Evolutionary conservation across 345 rosid species (phyloP), one percentile per base, ranked within the genome.

Genomic region (Geranium brycei): DNA sequence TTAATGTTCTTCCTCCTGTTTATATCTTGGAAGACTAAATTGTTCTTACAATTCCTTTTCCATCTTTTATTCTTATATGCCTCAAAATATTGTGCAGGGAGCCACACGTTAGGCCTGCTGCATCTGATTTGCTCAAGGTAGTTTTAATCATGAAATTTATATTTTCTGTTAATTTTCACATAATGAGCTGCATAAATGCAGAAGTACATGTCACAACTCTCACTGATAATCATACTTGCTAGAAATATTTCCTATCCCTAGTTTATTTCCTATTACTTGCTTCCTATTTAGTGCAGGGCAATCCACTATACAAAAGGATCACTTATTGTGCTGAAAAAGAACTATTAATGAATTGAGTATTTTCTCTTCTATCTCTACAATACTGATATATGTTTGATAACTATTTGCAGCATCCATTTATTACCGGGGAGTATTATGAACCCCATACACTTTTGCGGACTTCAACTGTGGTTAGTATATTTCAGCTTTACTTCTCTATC

Each of bases 41-140:
- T 57, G 10, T 65, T 32, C 19, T 10, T 12, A 18, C 12, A 59
- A 4, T 60, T 60, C 6, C 3, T 10, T 60, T 31, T 7, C 40
- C 18, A 3, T 7, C 31, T 60, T 41, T 19, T 60, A 31, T 60
- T 31, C 31, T 17, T 60, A 31, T 60, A 31, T 31, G 53, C 14
- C 53, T 47, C 10, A 7, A 47, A 47, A 47, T 47, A 13, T 47
- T 47, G 15, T 47, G 66, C 80, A 91, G 98, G 82, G 96, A 92
- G 73, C 96, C 98, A 58, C 64, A 81, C 69, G 72, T 87, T 64
- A 79, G 98, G 80, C 80, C 79, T 70, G 78, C 85, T 68, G 91
- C 95, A 68, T 73, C 91, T 31, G 85, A 82, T 58, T 72, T 91
- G 78, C 90, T 87, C 66, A 80, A 84, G 98, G 98, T 91, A 62